Conservation (phyloP, 2,329 filamentous ascomycete species). For the Chrysoporthe cubensis region DNA sequence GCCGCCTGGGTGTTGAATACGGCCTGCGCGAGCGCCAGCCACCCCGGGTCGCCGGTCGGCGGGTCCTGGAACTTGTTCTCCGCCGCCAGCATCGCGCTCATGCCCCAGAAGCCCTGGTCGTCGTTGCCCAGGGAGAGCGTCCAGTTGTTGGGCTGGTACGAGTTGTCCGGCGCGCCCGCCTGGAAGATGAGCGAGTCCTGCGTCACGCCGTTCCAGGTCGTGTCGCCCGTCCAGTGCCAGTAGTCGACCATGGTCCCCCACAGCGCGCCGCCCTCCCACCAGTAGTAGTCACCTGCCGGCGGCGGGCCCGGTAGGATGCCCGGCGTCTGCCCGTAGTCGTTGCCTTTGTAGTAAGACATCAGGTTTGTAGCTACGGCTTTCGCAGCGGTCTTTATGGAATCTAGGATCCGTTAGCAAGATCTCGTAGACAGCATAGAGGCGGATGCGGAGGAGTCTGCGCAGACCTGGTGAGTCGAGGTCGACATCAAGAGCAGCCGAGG, state of each 20-base stretch:
- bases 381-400: slow-evolving; percentile 42
- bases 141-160: slow-evolving; percentile 38
- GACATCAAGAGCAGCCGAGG: slow-evolving; percentile 21
- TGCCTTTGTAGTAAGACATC: slow-evolving; percentile 50
- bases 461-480: slow-evolving; percentile 29
- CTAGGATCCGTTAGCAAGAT: slow-evolving; percentile 11
- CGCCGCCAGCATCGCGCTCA: slow-evolving; percentile 58
- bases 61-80: slow-evolving; percentile 61
- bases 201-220: slow-evolving; percentile 55
- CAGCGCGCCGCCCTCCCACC: slow-evolving; percentile 68
- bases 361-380: slow-evolving; percentile 48
- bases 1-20: slow-evolving; percentile 62
- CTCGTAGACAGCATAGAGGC: too few relatives aligned
- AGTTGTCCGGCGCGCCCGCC: slow-evolving; percentile 34
- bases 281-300: slow-evolving; percentile 58
- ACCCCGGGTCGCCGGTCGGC: slow-evolving; percentile 51
- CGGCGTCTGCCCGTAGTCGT: slow-evolving; percentile 46
- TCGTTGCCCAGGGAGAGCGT: slow-evolving; percentile 54
- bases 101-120: slow-evolving; percentile 70
- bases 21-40: slow-evolving; percentile 59
- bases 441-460: not conserved
- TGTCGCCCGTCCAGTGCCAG: slow-evolving; percentile 65
- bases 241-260: slow-evolving; percentile 68
- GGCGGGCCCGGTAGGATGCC: slow-evolving; percentile 54
- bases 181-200: slow-evolving; percentile 35